Conservation (phyloP, 176 grass and related monocot genomes). For the Chloris gayana region DNA sequence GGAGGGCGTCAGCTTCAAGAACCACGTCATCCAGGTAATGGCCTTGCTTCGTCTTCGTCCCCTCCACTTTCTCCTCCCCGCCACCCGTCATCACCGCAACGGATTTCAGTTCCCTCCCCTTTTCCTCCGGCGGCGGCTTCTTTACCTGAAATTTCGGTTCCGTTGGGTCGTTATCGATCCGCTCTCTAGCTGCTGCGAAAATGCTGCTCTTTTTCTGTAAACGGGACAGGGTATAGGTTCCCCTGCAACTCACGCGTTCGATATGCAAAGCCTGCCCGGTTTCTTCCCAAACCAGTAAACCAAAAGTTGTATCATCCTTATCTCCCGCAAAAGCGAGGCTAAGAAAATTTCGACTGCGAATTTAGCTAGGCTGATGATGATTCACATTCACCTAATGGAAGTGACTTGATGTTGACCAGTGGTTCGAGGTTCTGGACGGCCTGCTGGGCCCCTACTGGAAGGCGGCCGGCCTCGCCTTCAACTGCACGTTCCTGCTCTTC, state of each 20-base stretch:
- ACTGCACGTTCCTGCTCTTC: conserved; percentile 85
- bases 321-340: background rate
- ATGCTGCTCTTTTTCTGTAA: conserved; percentile 34
- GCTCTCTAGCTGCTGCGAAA: conserved; percentile 20
- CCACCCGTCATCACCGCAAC: conserved; percentile 9
- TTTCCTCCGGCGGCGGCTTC: background rate
- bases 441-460: conserved; percentile 82
- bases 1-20: conserved; percentile 68
- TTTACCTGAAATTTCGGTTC: background rate
- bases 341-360: no score
- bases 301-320: background rate
- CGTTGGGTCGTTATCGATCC: conserved; percentile 43
- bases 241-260: conserved; percentile 15
- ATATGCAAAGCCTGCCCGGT: background rate
- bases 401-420: conserved; percentile 46
- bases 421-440: conserved; percentile 84
- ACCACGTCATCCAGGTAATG: conserved; percentile 76
- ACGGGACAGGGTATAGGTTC: conserved; percentile 20
- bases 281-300: background rate
- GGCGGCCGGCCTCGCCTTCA: conserved; percentile 67
- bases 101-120: conserved; percentile 36
- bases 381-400: background rate
- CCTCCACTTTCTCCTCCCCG: conserved; percentile 3
- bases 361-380: background rate
- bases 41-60: background rate